These are phyloP conservation scores for Albizia julibrissin DNA, from an alignment of 306 rosid genomes.

Conservation along the genomic window DNA sequence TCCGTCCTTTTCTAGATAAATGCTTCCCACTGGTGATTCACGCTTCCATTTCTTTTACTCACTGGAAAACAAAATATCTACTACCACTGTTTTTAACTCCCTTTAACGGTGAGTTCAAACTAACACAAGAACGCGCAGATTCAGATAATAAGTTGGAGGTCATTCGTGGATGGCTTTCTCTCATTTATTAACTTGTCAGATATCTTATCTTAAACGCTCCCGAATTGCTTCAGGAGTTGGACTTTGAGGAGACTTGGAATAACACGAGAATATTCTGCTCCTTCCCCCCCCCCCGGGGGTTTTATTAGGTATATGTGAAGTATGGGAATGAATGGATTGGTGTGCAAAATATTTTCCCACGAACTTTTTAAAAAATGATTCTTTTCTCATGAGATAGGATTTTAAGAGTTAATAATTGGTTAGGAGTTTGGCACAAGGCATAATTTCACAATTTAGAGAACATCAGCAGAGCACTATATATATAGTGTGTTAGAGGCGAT, in stretches of 20 bases:
- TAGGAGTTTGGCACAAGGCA: neutral
- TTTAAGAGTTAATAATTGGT: conserved; percentile 25
- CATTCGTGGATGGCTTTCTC: neutral
- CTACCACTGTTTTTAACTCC: conserved; percentile 27
- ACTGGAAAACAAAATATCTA: conserved; percentile 25
- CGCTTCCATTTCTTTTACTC: conserved; percentile 17
- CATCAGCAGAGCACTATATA: neutral
- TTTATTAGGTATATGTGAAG: neutral
- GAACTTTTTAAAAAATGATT: neutral
- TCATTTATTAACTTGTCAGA: neutral
- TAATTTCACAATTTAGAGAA: conserved; percentile 27
- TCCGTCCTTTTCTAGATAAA: conserved; percentile 20
- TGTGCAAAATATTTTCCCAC: conserved; percentile 6
- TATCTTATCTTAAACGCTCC: neutral
- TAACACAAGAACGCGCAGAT: conserved; percentile 26
- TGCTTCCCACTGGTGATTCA: conserved; percentile 34
- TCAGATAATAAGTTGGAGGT: conserved; percentile 11
- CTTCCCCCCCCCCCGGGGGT: neutral
- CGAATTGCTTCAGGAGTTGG: conserved; percentile 7
- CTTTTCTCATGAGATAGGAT: conserved; percentile 25
- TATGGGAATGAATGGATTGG: neutral
- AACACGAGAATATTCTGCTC: neutral
- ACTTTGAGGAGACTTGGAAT: neutral
- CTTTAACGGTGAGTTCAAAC: conserved; percentile 17
- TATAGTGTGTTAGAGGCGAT: neutral